Evolutionary conservation across 2,329 filamentous ascomycete species (phyloP).

Genomic region (Hirsutella rhossiliensis): DNA sequence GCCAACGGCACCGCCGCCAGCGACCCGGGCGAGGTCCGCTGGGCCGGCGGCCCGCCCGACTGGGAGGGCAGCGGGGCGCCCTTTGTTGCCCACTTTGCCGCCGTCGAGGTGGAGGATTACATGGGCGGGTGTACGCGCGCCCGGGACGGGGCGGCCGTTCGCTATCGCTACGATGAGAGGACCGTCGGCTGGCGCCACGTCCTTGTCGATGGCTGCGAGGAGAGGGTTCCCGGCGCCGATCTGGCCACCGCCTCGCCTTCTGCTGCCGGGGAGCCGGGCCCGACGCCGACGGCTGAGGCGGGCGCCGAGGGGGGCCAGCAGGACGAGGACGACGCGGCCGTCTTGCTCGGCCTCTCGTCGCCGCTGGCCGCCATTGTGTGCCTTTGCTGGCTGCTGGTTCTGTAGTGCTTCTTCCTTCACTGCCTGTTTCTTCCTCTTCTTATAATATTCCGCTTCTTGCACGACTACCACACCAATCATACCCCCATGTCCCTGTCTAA

Average conservation of each 20-base stretch:
- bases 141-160: slow-evolving; percentile 7
- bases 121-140: slow-evolving; percentile 13
- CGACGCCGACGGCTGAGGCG: neutral
- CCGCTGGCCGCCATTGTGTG: slow-evolving; percentile 6
- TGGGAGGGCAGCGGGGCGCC: slow-evolving; percentile 13
- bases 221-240: neutral
- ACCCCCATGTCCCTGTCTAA: too few species aligned
- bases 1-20: slow-evolving; percentile 34
- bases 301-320: neutral
- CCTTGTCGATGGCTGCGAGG: slow-evolving; percentile 14
- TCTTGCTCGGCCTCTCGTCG: slow-evolving; percentile 2
- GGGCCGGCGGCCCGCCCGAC: slow-evolving; percentile 47
- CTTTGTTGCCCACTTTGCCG: slow-evolving; percentile 13
- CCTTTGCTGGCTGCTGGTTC: slow-evolving; percentile 6
- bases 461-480: too few species aligned
- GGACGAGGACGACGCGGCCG: slow-evolving; percentile 3
- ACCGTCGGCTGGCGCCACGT: slow-evolving; percentile 17
- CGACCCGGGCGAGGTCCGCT: slow-evolving; percentile 49
- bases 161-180: slow-evolving; percentile 16
- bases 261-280: neutral
- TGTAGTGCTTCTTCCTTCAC: neutral
- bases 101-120: slow-evolving; percentile 17
- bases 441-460: too few species aligned
- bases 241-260: neutral
- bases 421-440: too few species aligned